Base-by-base conservation (phyloP, 768 basidiomycete genomes). In the Leccinum longicurvipes region DNA sequence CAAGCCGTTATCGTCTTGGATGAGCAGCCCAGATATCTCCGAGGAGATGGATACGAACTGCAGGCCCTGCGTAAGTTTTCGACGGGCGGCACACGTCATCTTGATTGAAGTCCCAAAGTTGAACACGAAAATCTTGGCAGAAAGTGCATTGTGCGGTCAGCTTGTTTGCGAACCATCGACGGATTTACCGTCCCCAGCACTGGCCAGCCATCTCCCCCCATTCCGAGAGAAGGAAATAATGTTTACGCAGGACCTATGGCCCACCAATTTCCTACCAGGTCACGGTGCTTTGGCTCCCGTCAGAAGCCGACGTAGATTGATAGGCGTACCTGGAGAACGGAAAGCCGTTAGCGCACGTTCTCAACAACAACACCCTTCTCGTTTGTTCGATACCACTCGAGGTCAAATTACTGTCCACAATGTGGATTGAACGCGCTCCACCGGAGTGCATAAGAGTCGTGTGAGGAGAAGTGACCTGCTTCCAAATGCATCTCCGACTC, bases 71-170 rank as follows among this genome's bases (percentile, higher is more conserved):
- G 50, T 82, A 75, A 3, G 75, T 70, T 50, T 63, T 68, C 25
- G 73, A 75, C 19, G 84, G 78, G 28, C 54, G 60, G 36, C 62
- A 64, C 39, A 84, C 67, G 52, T 84, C 75, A 8, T 84, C 82
- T 60, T 84, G 80, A 60, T 87, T 73, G 58, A 87, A 82, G 63
- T 88, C 83, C 86, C 86, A 88, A 17, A 88, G 68, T 60, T 76
- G 74, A 34, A 86, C 74, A 12, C 74, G 67, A 7, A 78, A 70
- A 69, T 88, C 86, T 87, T 45, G 54, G 51, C 56, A 60, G 11
- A 56, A 28, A 31, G 32, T 47, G n/a, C 29, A 51, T 54, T 47
- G 45, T 42, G 55, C 23, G 42, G 53, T 57, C 41, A 68, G 64
- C 28, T 25, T 36, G 53, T 50, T 24, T 34, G 53, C n/a, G 51